A percentile compares a stretch with the other conserved stretches of the same genome.
Evolutionary conservation across 2,329 filamentous ascomycete genomes (phyloP).

Genomic region (Helotiales sp.): DNA sequence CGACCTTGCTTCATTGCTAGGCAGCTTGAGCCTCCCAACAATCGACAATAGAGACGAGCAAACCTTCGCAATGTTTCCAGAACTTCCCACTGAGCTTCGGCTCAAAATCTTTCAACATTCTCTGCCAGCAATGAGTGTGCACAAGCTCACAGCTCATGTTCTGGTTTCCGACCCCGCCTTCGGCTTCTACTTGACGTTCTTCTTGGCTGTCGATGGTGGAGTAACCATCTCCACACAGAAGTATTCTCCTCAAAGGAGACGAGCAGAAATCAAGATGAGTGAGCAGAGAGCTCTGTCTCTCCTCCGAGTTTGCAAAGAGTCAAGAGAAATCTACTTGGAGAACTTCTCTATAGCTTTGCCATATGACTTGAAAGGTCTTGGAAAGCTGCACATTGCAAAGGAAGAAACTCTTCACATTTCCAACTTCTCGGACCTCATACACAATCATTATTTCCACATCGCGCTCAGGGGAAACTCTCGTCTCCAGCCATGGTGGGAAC

Average conservation of each 20-base stretch:
- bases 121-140: background rate
- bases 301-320: slow-evolving; percentile 1
- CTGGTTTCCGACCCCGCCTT: slow-evolving; percentile 2
- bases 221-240: background rate
- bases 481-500: background rate
- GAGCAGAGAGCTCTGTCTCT: background rate
- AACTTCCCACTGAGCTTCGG: background rate
- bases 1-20: background rate
- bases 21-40: background rate
- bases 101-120: background rate
- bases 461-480: background rate
- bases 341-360: background rate
- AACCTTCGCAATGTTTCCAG: background rate
- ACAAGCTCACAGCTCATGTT: background rate
- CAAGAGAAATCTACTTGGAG: background rate
- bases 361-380: background rate
- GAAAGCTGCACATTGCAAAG: background rate
- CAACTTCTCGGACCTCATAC: background rate
- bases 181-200: slow-evolving; percentile 1
- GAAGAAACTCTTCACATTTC: background rate
- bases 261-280: background rate
- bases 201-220: background rate
- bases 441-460: background rate
- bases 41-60: background rate
- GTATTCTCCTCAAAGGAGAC: background rate